Conservation (phyloP, 768 basidiomycete genomes). For the Clitopilus passeckerianus region DNA sequence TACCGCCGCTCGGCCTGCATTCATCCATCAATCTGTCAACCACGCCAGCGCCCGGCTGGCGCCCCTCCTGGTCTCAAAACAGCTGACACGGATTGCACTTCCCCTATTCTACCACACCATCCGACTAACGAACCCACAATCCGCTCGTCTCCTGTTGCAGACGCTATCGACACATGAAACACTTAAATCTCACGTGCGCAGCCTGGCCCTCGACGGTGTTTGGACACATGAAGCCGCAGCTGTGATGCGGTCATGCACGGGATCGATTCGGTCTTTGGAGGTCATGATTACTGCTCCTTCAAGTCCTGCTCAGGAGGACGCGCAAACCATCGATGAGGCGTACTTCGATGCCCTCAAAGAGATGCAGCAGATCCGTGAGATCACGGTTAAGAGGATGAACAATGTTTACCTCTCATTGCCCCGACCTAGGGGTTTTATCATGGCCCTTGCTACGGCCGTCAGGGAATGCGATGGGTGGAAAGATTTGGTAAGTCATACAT, state of each 20-base stretch:
- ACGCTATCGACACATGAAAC: constrained; percentile 31
- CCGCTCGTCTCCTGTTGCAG: constrained; percentile 33
- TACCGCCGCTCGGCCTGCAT: constrained; percentile 15
- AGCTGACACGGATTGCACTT: constrained; percentile 50
- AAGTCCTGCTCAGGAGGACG: constrained; percentile 13
- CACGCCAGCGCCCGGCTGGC: constrained; percentile 21
- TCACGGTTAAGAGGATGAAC: constrained; percentile 48
- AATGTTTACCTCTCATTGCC: constrained; percentile 52
- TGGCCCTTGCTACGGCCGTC: constrained; percentile 40
- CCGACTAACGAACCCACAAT: constrained; percentile 32
- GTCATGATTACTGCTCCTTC: constrained; percentile 32
- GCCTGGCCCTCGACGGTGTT: constrained; percentile 34
- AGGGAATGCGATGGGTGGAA: constrained; percentile 24
- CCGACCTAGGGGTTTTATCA: constrained; percentile 38
- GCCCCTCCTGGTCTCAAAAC: constrained; percentile 45
- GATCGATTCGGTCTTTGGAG: constrained; percentile 24
- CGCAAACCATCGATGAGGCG: constrained; percentile 10
- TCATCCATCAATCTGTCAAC: constrained; percentile 8
- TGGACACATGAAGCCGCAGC: constrained; percentile 34
- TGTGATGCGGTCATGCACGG: constrained; percentile 24
- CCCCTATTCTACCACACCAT: constrained; percentile 56
- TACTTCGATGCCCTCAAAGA: constrained; percentile 37
- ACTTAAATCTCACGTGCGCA: constrained; percentile 35
- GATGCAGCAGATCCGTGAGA: constrained; percentile 32
- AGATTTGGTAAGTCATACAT: constrained; percentile 36